These are phyloP conservation scores for Solanum boliviense DNA, from an alignment of 257 asterid genomes.

Conservation along the genomic window DNA sequence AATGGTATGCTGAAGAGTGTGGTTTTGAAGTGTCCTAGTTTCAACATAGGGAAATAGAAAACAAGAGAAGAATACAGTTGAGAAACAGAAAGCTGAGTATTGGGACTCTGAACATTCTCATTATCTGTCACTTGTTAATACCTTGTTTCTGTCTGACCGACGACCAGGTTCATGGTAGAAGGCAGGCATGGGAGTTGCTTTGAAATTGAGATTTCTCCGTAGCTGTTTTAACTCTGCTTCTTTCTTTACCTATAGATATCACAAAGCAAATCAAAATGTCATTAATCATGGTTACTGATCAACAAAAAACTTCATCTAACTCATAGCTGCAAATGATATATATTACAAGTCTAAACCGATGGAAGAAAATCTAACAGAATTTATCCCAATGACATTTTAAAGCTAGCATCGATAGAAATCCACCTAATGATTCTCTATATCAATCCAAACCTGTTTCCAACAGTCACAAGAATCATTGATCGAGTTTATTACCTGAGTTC, in stretches of 20 bases:
- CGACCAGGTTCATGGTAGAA: slow-evolving; percentile 32
- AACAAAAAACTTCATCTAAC: background rate
- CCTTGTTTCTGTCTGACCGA: slow-evolving; percentile 37
- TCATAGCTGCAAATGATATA: background rate
- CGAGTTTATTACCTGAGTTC: slow-evolving; percentile 29
- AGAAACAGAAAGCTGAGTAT: background rate
- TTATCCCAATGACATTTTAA: background rate
- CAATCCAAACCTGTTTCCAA: background rate
- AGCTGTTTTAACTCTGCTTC: slow-evolving; percentile 52
- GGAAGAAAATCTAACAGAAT: background rate
- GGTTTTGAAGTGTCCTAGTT: background rate
- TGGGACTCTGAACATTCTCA: background rate
- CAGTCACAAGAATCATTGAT: background rate
- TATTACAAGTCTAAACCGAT: background rate
- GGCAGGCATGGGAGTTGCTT: slow-evolving; percentile 72
- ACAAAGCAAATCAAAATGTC: background rate
- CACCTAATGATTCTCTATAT: background rate
- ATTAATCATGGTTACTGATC: background rate
- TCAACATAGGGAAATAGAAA: background rate
- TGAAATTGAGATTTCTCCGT: slow-evolving; percentile 50
- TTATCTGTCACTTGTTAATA: slow-evolving; percentile 2
- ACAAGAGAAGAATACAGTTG: background rate
- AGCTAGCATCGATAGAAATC: background rate
- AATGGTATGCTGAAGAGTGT: background rate
- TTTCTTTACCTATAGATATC: slow-evolving; percentile 37